Percentiles rank a stretch among this genome's conserved stretches.
Evolutionary conservation across 768 basidiomycete genomes (phyloP).

Genomic region (Rhizopogon salebrosus): DNA sequence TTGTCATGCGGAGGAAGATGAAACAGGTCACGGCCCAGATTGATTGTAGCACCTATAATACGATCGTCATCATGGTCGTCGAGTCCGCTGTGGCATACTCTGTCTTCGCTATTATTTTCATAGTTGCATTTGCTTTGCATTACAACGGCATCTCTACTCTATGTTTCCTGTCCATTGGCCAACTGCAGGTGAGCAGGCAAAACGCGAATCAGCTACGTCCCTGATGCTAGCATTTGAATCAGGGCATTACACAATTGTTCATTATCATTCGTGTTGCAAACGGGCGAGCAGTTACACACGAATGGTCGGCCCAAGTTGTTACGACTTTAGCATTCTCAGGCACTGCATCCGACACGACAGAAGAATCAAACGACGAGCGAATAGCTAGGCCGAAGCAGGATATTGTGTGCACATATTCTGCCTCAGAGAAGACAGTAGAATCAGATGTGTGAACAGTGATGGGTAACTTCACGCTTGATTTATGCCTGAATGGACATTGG

Average conservation of each 20-base stretch:
- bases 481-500: background rate
- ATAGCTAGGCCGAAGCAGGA: background rate
- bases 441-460: background rate
- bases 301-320: background rate
- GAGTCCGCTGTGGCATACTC: slow-evolving; percentile 24
- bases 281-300: slow-evolving; percentile 18
- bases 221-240: background rate
- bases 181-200: slow-evolving; percentile 13
- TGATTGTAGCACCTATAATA: slow-evolving; percentile 12
- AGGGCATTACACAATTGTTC: slow-evolving; percentile 24
- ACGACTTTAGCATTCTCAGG: background rate
- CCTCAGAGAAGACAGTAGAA: background rate
- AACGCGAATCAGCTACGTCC: background rate
- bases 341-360: background rate
- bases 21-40: slow-evolving; percentile 6
- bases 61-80: slow-evolving; percentile 23
- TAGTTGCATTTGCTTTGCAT: slow-evolving; percentile 16
- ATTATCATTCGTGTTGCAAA: slow-evolving; percentile 27
- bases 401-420: background rate
- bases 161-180: slow-evolving; percentile 19
- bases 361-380: background rate
- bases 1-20: slow-evolving; percentile 11
- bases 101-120: slow-evolving; percentile 17
- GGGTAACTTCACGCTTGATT: background rate
- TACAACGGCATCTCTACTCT: slow-evolving; percentile 15